A percentile compares a stretch with the other conserved stretches of the same genome.
Evolutionary conservation across 2,329 filamentous ascomycete genomes (phyloP).

Genomic region (Trichoderma harzianum): DNA sequence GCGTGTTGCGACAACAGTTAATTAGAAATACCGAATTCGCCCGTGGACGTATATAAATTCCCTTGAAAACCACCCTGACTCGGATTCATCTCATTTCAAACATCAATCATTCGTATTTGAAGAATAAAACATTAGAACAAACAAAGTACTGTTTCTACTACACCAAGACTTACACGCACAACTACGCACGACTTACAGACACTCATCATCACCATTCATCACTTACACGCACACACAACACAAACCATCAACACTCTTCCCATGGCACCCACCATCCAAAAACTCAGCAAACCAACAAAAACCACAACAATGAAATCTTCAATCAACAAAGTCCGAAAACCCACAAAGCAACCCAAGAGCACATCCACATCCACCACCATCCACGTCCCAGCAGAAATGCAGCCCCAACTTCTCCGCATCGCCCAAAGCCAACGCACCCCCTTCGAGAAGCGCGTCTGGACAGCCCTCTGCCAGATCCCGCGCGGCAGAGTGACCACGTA

Average conservation of each 20-base stretch:
- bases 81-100: neutral
- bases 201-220: neutral
- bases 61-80: neutral
- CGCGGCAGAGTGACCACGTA: constrained; percentile 74
- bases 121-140: neutral
- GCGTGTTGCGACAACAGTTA: neutral
- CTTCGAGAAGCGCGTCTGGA: constrained; percentile 65
- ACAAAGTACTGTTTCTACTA: neutral
- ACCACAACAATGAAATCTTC: neutral
- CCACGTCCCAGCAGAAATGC: constrained; percentile 2
- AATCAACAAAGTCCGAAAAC: neutral
- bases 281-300: neutral
- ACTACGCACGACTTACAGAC: neutral
- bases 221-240: neutral
- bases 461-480: constrained; percentile 73
- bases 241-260: neutral
- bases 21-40: neutral
- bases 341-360: neutral
- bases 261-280: constrained; percentile 6
- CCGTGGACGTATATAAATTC: neutral
- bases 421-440: constrained; percentile 43
- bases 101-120: neutral
- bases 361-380: neutral
- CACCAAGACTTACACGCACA: neutral
- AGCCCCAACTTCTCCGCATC: constrained; percentile 44